Base-by-base conservation (phyloP, 352 stramenopile species). In the Phytopythium sindhum region DNA sequence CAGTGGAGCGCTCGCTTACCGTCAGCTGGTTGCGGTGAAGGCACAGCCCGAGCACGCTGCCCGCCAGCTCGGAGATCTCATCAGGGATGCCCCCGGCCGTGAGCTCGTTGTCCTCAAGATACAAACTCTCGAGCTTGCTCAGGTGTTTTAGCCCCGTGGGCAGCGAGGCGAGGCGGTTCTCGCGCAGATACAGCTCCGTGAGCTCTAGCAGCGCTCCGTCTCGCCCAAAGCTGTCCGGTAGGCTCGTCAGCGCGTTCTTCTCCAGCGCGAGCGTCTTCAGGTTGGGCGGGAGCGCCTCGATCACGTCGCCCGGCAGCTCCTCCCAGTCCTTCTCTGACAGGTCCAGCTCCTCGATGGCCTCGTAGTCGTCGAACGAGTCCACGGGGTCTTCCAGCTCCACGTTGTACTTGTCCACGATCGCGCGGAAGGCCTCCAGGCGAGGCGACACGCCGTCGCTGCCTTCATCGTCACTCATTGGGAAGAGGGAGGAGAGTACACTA, bases 91-190 rank as follows among this genome's bases (percentile, higher is more conserved):
- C 78, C 4, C 77, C 69, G 11, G 63, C 69, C 23, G 80, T 89
- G 50, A 96, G 61, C 37, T 84, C 70, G 58, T 97, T 97, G 64
- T 95, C 86, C 76, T 97, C 88, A 31, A 96, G 68, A 31, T 95
- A 96, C 17, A 97, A 37, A 57, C 77, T 89, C 69, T 97, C 86
- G 24, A 96, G 77, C 24, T 86, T 73, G 9, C 68, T 57, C 0
- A 93, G 69, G 8, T 87, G 61, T 15, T 78, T 69, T 41, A 96
- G 85, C 21, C 67, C 69, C 7, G 62, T 29, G 0, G 88, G 81
- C 26, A 97, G 67, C 21, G 62, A 64, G 7, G 59, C 72, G 41
- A 96, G 69, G 52, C 86, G 57, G 65, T 97, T 96, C 58, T 95
- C 73, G 12, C 89, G 74, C 33, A 97, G 31, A 57, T 96, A 97